Evolutionary conservation across 441 rosid species (phyloP), one percentile per base, ranked within the genome.

Genomic region (Metrosideros polymorpha): DNA sequence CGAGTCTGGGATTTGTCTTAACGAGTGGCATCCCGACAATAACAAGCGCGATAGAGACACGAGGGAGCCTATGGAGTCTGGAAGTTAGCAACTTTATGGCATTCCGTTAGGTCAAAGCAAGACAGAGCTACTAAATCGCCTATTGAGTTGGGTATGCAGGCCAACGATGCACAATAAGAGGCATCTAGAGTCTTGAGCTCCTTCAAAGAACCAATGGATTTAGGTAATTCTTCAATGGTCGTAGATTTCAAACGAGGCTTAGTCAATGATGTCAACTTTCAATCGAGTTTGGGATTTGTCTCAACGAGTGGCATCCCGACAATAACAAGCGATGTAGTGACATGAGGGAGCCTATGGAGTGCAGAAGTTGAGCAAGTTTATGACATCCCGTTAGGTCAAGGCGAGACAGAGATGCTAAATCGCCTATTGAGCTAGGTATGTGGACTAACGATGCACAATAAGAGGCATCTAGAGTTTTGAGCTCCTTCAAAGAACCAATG

Each of bases 91-190:
- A 57, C 19, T 13, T n/a, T n/a, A 0, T 6, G 0, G 7, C 61
- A 56, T 5, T 0, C 0, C 0, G 0, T 6, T 13, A n/a, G 4
- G 35, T n/a, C 0, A 13, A 57, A 2, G 9, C 0, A 0, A 57
- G 18, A 13, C 0, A 57, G 0, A 3, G 66, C n/a, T 1, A 4
- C 0, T 57, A 1, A 2, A 59, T 59, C 0, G 0, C 66, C 66
- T 59, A 59, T 59, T 2, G 66, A 59, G 19, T 3, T 29, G 0
- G 66, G 9, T 57, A n/a, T 6, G 66, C 0, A 0, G 0, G 0
- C 9, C n/a, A 57, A n/a, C 0, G 2, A n/a, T n/a, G 0, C 0
- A 0, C 66, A 57, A 57, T 6, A 1, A n/a, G 2, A 13, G 19
- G 5, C 66, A 6, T 0, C 4, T 0, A 57, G 19, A 13, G 4